Evolutionary conservation across 2,329 filamentous ascomycete genomes (phyloP).

Genomic region (Endoconidiophora polonica): DNA sequence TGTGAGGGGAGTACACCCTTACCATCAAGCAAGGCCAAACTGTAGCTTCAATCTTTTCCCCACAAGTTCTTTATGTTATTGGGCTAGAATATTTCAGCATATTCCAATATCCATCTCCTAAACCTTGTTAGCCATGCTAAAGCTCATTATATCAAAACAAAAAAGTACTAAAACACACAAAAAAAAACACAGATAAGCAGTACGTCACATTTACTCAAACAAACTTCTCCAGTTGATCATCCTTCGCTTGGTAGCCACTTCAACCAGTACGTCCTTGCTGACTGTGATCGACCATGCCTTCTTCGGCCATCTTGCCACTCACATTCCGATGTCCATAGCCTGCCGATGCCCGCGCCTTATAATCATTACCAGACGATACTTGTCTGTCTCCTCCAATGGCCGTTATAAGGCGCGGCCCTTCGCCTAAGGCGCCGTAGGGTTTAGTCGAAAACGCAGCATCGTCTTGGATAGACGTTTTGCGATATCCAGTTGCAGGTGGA

Average conservation of each 20-base stretch:
- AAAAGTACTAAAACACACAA: no score
- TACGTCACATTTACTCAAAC: no score
- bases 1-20: no score
- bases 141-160: no score
- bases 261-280: not conserved
- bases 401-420: slow-evolving; percentile 33
- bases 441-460: slow-evolving; percentile 35
- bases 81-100: no score
- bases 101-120: no score
- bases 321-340: slow-evolving; percentile 39
- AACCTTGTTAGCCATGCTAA: no score
- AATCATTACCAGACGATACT: slow-evolving; percentile 44
- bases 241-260: not conserved
- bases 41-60: no score
- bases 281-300: slow-evolving; percentile 31
- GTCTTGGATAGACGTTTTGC: slow-evolving; percentile 33
- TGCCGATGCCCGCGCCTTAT: slow-evolving; percentile 20
- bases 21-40: no score
- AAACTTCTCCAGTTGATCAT: not conserved
- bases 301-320: slow-evolving; percentile 58
- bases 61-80: no score
- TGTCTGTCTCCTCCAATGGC: slow-evolving; percentile 35
- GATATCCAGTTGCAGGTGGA: slow-evolving; percentile 13
- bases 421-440: slow-evolving; percentile 41
- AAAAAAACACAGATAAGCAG: no score